phyloP scores from a whole-genome alignment of 2,329 filamentous ascomycete species.

The Epichloe baconii region DNA sequence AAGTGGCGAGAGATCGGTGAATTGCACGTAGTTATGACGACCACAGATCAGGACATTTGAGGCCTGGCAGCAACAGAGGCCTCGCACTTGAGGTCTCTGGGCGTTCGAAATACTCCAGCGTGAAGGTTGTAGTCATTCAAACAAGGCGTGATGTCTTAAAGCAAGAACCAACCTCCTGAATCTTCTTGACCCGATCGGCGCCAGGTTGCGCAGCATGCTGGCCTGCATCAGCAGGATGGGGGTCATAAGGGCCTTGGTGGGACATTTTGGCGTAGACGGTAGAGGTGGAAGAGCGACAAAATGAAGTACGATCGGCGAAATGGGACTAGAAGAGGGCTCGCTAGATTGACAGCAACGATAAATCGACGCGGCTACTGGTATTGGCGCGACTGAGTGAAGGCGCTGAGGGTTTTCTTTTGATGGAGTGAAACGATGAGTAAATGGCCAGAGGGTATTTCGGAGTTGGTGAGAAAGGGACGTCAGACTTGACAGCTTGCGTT shows the following conservation, averaged over 20 bases:
- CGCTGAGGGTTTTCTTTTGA: neutral
- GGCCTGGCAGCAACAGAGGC: too few relatives aligned
- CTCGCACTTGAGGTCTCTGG: too few relatives aligned
- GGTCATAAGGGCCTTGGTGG: constrained; percentile 6
- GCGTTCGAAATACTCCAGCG: too few relatives aligned
- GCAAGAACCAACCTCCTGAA: constrained; percentile 3
- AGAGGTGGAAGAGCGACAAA: neutral
- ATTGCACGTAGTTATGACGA: too few relatives aligned
- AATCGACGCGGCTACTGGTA: neutral
- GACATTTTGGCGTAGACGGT: constrained; percentile 3
- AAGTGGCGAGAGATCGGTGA: too few relatives aligned
- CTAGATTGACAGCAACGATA: neutral
- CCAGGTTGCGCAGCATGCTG: constrained; percentile 1
- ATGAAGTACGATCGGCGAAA: constrained; percentile 6
- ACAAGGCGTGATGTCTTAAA: neutral
- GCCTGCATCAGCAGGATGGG: constrained; percentile 4
- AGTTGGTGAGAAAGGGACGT: neutral
- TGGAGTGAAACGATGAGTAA: constrained; percentile 8
- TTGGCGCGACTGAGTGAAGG: neutral
- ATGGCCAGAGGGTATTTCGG: constrained; percentile 6
- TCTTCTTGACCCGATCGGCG: constrained; percentile 3
- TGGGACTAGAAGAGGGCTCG: constrained; percentile 8
- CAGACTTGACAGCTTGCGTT: constrained; percentile 1
- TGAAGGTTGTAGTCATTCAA: neutral
- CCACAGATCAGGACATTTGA: too few relatives aligned